These are phyloP conservation scores for Aegle marmelos DNA, from an alignment of 345 rosid species.

Conservation along the genomic window DNA sequence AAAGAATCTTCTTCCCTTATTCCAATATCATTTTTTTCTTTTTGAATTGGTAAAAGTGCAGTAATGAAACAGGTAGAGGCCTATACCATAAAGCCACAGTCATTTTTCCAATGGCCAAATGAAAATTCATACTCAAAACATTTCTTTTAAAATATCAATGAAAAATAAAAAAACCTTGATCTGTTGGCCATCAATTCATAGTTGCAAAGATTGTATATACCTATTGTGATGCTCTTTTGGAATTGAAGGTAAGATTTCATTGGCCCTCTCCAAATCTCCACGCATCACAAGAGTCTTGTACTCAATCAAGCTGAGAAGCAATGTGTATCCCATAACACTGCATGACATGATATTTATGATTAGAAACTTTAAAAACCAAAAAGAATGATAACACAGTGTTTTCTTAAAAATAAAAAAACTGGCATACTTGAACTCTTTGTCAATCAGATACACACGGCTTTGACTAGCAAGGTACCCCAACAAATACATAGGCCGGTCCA, in stretches of 20 bases:
- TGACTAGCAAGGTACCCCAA: constrained; percentile 96
- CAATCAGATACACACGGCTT: constrained; percentile 95
- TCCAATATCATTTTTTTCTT: not conserved
- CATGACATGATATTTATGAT: constrained; percentile 6
- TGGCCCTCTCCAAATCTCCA: constrained; percentile 80
- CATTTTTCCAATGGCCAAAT: not conserved
- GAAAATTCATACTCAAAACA: not conserved
- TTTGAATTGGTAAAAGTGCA: not conserved
- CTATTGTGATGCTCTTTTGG: constrained; percentile 86
- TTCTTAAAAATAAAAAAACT: not conserved
- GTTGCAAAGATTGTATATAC: constrained; percentile 30
- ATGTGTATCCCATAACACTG: constrained; percentile 83
- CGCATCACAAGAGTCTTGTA: constrained; percentile 98
- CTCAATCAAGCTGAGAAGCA: constrained; percentile 87
- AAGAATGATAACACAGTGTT: not conserved
- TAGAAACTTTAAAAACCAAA: constrained; percentile 1
- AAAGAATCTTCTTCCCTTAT: not conserved
- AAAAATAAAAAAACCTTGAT: not conserved
- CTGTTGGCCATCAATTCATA: not conserved
- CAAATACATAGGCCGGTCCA: constrained; percentile 99
- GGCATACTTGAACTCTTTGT: constrained; percentile 97
- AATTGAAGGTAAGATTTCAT: constrained; percentile 74
- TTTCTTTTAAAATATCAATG: not conserved
- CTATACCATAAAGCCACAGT: not conserved
- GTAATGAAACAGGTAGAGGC: not conserved